Conservation (phyloP, 345 rosid species). For the Cochlearia excelsa region DNA sequence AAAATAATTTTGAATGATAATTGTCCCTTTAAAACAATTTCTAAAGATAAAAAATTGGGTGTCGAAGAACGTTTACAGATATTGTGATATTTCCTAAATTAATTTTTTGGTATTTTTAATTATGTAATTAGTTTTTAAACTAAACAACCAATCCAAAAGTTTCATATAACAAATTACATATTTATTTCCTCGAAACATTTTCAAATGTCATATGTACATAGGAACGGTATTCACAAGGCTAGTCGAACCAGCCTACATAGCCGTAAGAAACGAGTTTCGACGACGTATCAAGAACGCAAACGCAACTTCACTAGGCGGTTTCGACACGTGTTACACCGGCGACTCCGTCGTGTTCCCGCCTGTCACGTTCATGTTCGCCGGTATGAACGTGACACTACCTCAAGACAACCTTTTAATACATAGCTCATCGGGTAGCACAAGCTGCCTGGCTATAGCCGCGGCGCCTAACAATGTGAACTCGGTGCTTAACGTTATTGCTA, state of each 20-base stretch:
- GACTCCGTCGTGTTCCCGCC: constrained; percentile 61
- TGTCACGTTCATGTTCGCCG: constrained; percentile 71
- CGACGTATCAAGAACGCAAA: constrained; percentile 48
- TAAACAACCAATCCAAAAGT: too few relatives aligned
- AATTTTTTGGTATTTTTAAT: too few relatives aligned
- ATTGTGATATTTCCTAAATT: too few relatives aligned
- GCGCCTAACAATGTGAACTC: constrained; percentile 84
- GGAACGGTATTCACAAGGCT: constrained; percentile 83
- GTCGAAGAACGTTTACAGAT: too few relatives aligned
- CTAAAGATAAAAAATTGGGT: too few relatives aligned
- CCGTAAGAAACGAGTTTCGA: constrained; percentile 71
- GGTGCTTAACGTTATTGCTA: constrained; percentile 84
- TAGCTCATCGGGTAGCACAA: constrained; percentile 72
- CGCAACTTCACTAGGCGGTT: constrained; percentile 77
- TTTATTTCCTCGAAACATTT: neutral
- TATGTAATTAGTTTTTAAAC: too few relatives aligned
- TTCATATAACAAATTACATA: too few relatives aligned
- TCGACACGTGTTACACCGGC: constrained; percentile 85
- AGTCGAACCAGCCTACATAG: constrained; percentile 65
- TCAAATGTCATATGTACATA: constrained; percentile 14
- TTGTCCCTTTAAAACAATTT: too few relatives aligned
- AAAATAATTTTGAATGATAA: too few relatives aligned
- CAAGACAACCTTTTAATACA: constrained; percentile 74
- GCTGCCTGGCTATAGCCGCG: constrained; percentile 88
- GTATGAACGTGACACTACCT: constrained; percentile 85